Conservation (phyloP, 1,284 basidiomycete genomes). For the Ustilago hordei region DNA sequence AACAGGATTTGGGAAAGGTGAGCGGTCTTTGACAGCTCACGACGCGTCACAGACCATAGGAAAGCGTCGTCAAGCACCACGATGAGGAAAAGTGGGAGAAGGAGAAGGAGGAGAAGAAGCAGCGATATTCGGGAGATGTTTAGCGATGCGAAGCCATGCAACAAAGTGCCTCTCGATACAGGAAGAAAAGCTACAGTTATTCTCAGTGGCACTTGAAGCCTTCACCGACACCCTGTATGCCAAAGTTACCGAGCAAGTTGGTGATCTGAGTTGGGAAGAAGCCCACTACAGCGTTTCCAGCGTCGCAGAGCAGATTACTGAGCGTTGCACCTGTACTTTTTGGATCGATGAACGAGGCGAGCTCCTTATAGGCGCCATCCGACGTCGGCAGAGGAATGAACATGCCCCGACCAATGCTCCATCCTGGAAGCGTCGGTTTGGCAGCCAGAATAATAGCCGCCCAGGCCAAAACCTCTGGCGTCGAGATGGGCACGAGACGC, state of each 20-base stretch:
- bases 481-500: conserved; percentile 30
- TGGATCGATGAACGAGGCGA: conserved; percentile 27
- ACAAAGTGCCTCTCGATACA: too few relatives aligned
- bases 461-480: conserved; percentile 39
- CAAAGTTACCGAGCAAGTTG: conserved; percentile 26
- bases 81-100: too few relatives aligned
- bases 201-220: conserved; percentile 6
- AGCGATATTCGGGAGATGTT: too few relatives aligned
- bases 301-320: conserved; percentile 19
- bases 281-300: conserved; percentile 26
- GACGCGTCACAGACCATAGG: too few relatives aligned
- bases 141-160: too few relatives aligned
- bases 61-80: too few relatives aligned
- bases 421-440: conserved; percentile 37
- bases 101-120: too few relatives aligned
- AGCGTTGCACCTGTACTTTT: conserved; percentile 28
- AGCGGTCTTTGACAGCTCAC: too few relatives aligned
- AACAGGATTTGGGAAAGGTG: too few relatives aligned
- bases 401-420: conserved; percentile 32
- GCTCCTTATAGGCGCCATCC: conserved; percentile 25
- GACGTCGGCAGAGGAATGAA: conserved; percentile 34
- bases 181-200: not conserved
- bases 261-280: conserved; percentile 33
- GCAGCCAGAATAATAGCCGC: conserved; percentile 20
- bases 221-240: conserved; percentile 20